Evolutionary conservation across 176 grass and related monocot species (phyloP), one percentile per base, ranked within the genome.

Genomic region (Luzula sylvatica): DNA sequence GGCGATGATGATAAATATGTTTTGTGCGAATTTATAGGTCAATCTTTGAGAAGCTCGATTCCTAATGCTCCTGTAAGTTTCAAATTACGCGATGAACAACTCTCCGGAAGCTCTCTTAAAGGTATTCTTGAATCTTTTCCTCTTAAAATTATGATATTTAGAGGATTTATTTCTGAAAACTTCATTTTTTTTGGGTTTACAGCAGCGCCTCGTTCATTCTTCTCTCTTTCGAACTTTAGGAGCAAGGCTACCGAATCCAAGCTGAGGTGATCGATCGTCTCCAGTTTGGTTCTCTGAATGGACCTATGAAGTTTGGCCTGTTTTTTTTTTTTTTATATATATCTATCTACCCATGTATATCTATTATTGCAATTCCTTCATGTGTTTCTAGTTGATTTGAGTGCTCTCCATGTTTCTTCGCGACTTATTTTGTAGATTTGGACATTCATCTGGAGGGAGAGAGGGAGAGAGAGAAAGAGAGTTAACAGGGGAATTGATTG

Each of bases 181-280:
- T 46, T 80, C 21, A 58, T 53, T 64, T 13, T 52, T 11, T 48
- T 55, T 44, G 17, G 61, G 65, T 80, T 61, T 35, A 7, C 30
- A 80, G 75, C 86, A 90, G 92, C 71, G 13, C 78, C 92, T 15
- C 86, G 86, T 13, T 98, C 93, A 41, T 98, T 98, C 68, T 98
- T 98, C 61, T 92, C 86, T 55, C 65, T 90, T 53, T 61, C 93
- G 25, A 72, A 85, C 23, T 92, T 98, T 55, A 68, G 93, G 61
- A 92, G 65, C 81, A 98, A 98, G 65, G 92, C 78, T 65, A 79
- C 58, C 8, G 93, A 98, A 72, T 80, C 78, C 43, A 98, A 72
- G 69, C 81, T 80, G 23, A 90, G 93, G 72, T 98, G 75, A 90
- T 35, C 9, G 30, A 35, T 35, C 23, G 44, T 26, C 62, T 47